These are phyloP conservation scores for Phoma herbarum DNA, from an alignment of 2,329 filamentous ascomycete species.

Conservation along the genomic window DNA sequence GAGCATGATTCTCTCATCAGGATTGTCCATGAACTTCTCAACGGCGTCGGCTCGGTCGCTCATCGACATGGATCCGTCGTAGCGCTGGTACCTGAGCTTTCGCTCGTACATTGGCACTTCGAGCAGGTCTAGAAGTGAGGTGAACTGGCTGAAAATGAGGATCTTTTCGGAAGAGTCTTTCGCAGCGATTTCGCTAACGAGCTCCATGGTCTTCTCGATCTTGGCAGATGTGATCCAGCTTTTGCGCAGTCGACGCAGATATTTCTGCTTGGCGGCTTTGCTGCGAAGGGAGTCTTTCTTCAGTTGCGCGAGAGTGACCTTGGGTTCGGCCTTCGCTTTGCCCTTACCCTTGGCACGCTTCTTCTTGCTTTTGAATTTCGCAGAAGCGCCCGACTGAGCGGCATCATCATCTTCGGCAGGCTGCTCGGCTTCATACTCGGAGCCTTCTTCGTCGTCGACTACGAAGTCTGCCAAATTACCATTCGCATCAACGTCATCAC, in stretches of 20 bases:
- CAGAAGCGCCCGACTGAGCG: conserved; percentile 34
- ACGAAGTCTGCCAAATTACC: conserved; percentile 63
- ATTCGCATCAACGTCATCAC: conserved; percentile 49
- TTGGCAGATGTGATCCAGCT: conserved; percentile 79
- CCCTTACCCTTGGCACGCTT: conserved; percentile 51
- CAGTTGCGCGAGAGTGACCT: conserved; percentile 67
- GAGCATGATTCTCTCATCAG: conserved; percentile 73
- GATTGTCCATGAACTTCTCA: conserved; percentile 70
- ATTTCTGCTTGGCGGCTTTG: conserved; percentile 70
- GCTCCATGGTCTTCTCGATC: conserved; percentile 72
- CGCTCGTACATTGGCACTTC: conserved; percentile 73
- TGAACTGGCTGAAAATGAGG: conserved; percentile 85
- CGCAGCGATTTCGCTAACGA: conserved; percentile 64
- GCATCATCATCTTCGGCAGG: conserved; percentile 5
- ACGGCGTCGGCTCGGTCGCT: conserved; percentile 72
- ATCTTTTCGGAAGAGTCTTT: conserved; percentile 72
- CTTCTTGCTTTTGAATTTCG: conserved; percentile 43
- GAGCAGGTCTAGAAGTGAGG: conserved; percentile 77
- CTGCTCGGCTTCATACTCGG: conserved; percentile 23
- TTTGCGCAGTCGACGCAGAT: conserved; percentile 72
- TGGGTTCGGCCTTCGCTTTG: conserved; percentile 48
- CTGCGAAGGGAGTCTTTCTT: conserved; percentile 73
- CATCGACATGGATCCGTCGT: conserved; percentile 78
- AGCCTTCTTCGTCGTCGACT: conserved; percentile 58
- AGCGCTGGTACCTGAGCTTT: conserved; percentile 70